Evolutionary conservation across 1,284 basidiomycete species (phyloP).

Genomic region (Irpex rosettiformis): DNA sequence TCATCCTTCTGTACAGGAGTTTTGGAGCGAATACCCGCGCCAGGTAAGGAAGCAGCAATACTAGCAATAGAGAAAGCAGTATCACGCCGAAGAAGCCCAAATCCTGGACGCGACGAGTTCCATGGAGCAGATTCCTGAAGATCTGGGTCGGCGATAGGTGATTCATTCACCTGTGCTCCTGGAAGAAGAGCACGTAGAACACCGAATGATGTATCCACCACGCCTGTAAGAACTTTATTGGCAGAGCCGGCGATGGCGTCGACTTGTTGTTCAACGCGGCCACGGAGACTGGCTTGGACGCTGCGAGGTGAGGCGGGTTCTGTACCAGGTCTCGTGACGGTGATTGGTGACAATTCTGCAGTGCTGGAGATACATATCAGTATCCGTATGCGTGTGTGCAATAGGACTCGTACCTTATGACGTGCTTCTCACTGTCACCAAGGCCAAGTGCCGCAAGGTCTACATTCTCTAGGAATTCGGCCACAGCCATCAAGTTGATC

Average conservation of each 20-base stretch:
- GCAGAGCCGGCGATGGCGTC: conserved; percentile 81
- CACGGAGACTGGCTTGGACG: conserved; percentile 52
- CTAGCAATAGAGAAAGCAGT: conserved; percentile 80
- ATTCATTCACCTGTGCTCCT: conserved; percentile 22
- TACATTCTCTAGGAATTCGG: conserved; percentile 91
- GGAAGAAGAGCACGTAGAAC: conserved; percentile 68
- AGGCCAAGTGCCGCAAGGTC: conserved; percentile 82
- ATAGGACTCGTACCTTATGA: conserved; percentile 42
- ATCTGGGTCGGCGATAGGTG: conserved; percentile 24
- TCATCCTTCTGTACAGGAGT: conserved; percentile 32
- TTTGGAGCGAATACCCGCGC: conserved; percentile 29
- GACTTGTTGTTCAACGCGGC: conserved; percentile 78
- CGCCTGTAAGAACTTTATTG: conserved; percentile 81
- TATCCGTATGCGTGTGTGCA: not conserved
- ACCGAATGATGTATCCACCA: conserved; percentile 82
- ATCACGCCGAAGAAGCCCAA: conserved; percentile 66
- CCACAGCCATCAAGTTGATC: conserved; percentile 91
- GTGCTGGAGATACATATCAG: conserved; percentile 41
- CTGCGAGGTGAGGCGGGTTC: conserved; percentile 31
- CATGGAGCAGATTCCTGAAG: conserved; percentile 33
- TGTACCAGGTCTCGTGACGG: conserved; percentile 38
- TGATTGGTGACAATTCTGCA: conserved; percentile 75
- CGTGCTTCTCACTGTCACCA: conserved; percentile 57
- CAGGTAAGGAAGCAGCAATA: conserved; percentile 65
- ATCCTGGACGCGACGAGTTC: conserved; percentile 44